Percentiles rank a stretch among this genome's conserved stretches.
These are phyloP conservation scores for Fusarium pseudonygamai DNA, from an alignment of 2,329 filamentous ascomycete genomes.

Conservation along the genomic window DNA sequence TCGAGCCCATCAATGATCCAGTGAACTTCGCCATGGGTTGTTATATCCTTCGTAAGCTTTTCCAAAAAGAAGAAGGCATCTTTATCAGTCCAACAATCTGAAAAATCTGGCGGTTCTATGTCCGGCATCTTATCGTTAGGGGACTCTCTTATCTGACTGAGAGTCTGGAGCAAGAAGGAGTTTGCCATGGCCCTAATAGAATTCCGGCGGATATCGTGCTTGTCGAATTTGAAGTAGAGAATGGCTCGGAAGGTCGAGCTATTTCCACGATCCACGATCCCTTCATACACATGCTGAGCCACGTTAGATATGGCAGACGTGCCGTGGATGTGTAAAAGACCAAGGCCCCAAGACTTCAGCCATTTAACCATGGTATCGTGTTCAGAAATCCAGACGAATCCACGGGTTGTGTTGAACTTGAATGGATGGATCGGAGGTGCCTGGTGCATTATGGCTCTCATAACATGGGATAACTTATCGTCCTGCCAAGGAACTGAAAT, in stretches of 20 bases:
- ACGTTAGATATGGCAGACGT: background rate
- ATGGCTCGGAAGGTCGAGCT: background rate
- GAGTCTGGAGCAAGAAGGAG: background rate
- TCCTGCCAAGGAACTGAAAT: background rate
- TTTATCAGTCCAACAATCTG: background rate
- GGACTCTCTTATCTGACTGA: background rate
- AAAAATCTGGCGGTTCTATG: background rate
- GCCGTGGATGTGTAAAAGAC: background rate
- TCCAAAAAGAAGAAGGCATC: background rate
- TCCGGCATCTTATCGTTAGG: background rate
- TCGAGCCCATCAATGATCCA: background rate
- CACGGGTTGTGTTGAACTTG: background rate
- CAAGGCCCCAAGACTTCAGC: background rate
- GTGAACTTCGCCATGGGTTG: background rate
- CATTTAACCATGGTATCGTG: background rate
- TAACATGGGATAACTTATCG: background rate
- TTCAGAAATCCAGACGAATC: background rate
- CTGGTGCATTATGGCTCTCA: background rate
- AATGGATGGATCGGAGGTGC: background rate
- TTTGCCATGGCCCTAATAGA: background rate
- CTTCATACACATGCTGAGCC: background rate
- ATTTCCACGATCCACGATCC: background rate
- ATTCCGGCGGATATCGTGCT: background rate
- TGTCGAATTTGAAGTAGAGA: constrained; percentile 11
- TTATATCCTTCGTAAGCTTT: background rate